These are phyloP conservation scores for Suhomyces panamericanus DNA, from an alignment of 1,139 yeast genomes.

Conservation along the genomic window DNA sequence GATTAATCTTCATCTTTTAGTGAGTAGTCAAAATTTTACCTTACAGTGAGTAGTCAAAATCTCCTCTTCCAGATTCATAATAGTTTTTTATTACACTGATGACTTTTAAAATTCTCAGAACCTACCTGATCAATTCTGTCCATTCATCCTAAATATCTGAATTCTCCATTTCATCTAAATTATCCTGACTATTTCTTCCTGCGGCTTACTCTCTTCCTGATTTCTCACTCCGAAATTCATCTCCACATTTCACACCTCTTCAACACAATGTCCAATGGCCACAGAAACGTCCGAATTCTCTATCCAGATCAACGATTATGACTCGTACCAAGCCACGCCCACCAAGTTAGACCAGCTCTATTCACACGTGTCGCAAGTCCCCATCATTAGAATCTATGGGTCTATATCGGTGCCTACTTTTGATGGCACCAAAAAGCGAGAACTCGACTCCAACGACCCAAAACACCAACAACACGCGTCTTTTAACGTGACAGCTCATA, in stretches of 20 bases:
- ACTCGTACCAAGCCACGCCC: constrained; percentile 56
- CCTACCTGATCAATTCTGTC: too few relatives aligned
- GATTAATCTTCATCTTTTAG: too few relatives aligned
- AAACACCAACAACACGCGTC: not conserved
- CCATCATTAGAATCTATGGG: constrained; percentile 78
- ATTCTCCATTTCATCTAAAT: too few relatives aligned
- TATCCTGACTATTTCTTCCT: too few relatives aligned
- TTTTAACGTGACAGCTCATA: constrained; percentile 50
- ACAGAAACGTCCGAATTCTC: not conserved
- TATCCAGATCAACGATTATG: constrained; percentile 56
- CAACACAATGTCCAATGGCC: constrained; percentile 4
- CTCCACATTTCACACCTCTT: not conserved
- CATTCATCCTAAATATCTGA: too few relatives aligned
- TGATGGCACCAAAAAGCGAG: constrained; percentile 10
- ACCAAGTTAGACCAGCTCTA: constrained; percentile 35
- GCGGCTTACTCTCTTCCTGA: not conserved
- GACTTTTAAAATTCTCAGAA: too few relatives aligned
- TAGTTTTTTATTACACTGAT: too few relatives aligned
- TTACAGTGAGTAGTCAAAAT: too few relatives aligned
- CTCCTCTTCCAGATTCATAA: too few relatives aligned
- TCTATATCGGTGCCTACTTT: constrained; percentile 25
- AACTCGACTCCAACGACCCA: not conserved
- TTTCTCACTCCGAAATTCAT: not conserved
- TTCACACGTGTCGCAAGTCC: constrained; percentile 52
- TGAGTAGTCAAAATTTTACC: too few relatives aligned